phyloP scores from a whole-genome alignment of 805 yeast species.

The Spathaspora sp. region DNA sequence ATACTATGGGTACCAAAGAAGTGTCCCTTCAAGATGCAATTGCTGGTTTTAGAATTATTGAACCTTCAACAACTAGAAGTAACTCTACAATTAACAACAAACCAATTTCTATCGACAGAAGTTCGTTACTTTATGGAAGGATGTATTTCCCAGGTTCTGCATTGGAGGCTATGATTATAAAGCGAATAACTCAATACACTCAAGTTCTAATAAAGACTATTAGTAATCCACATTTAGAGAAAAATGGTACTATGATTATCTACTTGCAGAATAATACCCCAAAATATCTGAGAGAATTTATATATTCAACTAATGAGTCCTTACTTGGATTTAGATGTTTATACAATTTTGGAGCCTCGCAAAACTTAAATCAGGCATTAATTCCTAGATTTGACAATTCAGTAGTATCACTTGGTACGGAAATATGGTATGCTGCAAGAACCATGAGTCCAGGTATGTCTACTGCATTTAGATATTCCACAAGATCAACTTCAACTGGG shows the following conservation, averaged over 20 bases:
- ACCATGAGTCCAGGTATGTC: conserved; percentile 89
- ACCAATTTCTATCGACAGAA: conserved; percentile 14
- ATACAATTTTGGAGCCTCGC: conserved; percentile 55
- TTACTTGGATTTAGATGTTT: conserved; percentile 77
- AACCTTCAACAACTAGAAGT: conserved; percentile 29
- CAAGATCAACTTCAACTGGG: conserved; percentile 81
- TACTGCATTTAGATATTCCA: conserved; percentile 78
- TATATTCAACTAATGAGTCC: conserved; percentile 81
- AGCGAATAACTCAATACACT: conserved; percentile 53
- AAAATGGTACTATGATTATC: conserved; percentile 58
- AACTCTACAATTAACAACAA: background rate
- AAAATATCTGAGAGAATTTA: conserved; percentile 63
- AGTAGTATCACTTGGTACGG: conserved; percentile 73
- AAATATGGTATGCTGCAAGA: conserved; percentile 80
- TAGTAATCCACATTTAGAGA: conserved; percentile 56
- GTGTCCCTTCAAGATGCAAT: conserved; percentile 64
- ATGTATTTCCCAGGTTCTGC: conserved; percentile 85
- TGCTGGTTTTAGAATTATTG: conserved; percentile 61
- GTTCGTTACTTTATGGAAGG: conserved; percentile 70
- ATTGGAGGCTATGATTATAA: conserved; percentile 81
- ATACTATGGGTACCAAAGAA: conserved; percentile 47
- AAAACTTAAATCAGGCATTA: conserved; percentile 26
- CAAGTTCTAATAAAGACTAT: conserved; percentile 75
- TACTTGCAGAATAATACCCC: conserved; percentile 68
- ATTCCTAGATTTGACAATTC: conserved; percentile 54